phyloP scores from a whole-genome alignment of 140 eudicot genomes.

The Flaveria floridana region DNA sequence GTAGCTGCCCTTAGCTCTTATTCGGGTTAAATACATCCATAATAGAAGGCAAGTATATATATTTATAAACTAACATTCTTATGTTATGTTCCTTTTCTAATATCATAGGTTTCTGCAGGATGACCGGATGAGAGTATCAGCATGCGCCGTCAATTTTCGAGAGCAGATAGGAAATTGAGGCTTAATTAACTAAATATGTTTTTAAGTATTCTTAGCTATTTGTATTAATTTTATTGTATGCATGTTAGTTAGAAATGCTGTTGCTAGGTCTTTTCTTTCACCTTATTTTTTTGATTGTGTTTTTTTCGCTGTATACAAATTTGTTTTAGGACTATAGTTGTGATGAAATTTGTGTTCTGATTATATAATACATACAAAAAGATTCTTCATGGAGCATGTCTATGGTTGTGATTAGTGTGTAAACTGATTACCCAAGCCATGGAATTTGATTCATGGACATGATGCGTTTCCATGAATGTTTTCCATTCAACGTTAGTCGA shows the following conservation, averaged over 20 bases:
- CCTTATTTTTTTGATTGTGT: conserved; percentile 10
- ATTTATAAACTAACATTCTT: not conserved
- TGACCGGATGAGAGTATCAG: not conserved
- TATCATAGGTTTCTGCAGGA: conserved; percentile 14
- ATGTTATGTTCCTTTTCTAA: not conserved
- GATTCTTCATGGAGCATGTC: not conserved
- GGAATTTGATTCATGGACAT: not conserved
- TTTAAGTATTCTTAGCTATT: conserved; percentile 13
- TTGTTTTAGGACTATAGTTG: conserved; percentile 21
- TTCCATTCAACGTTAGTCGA: not conserved
- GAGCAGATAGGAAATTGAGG: conserved; percentile 20
- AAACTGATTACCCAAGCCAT: not conserved
- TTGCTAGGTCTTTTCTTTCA: not conserved
- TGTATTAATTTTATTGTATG: conserved; percentile 27
- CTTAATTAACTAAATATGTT: not conserved
- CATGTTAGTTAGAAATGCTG: conserved; percentile 28
- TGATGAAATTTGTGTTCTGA: conserved; percentile 12
- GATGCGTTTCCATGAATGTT: not conserved
- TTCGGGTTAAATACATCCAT: conserved; percentile 37
- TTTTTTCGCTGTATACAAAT: conserved; percentile 19
- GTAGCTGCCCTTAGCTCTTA: conserved; percentile 86
- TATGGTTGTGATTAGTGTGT: not conserved
- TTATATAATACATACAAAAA: not conserved
- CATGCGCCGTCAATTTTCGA: not conserved
- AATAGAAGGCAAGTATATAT: conserved; percentile 19